Percentiles rank a stretch among this genome's conserved stretches.
Conservation (phyloP, 1,284 basidiomycete species). For the Cronartium ribicola region DNA sequence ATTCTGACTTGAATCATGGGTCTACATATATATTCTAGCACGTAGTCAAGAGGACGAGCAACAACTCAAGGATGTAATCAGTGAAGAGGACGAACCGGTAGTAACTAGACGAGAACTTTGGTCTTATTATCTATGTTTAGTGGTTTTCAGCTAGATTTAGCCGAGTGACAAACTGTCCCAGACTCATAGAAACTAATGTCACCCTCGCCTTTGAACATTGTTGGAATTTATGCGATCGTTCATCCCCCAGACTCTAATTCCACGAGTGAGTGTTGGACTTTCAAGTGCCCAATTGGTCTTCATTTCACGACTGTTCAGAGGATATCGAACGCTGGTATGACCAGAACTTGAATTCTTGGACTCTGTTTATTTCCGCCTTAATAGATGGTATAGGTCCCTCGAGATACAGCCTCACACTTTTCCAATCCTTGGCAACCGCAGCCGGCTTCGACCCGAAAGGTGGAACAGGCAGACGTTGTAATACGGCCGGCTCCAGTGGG, state of each 20-base stretch:
- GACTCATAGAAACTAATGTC: background rate
- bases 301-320: too few relatives aligned
- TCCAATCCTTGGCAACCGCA: slow-evolving; percentile 2
- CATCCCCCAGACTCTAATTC: slow-evolving; percentile 5
- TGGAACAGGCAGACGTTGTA: background rate
- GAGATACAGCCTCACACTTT: slow-evolving; percentile 3
- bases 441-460: background rate
- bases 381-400: slow-evolving; percentile 2
- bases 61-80: background rate
- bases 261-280: slow-evolving; percentile 1
- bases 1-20: background rate
- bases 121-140: slow-evolving; percentile 1
- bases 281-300: too few relatives aligned
- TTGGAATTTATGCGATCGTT: background rate
- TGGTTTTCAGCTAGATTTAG: background rate
- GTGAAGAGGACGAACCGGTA: background rate
- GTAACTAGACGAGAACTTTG: slow-evolving; percentile 1
- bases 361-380: too few relatives aligned
- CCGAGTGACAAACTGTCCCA: too few relatives aligned
- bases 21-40: background rate
- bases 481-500: background rate
- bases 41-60: background rate
- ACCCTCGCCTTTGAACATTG: background rate
- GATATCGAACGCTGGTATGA: too few relatives aligned
- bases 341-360: too few relatives aligned